Conservation (phyloP, 73 alveolate genomes). For the Vitrella brassicaformis region DNA sequence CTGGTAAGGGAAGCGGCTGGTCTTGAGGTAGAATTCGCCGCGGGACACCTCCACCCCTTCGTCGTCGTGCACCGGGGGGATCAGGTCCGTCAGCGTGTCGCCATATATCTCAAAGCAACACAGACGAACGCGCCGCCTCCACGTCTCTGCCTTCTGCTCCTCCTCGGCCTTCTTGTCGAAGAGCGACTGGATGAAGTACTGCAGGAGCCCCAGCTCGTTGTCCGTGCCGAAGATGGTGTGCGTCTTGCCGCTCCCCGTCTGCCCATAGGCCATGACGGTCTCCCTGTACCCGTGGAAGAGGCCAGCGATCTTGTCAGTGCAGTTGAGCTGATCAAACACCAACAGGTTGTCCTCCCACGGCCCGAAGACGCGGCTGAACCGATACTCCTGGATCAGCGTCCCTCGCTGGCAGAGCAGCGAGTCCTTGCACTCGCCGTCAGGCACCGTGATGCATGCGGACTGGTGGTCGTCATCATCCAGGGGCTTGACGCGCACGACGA, state of each 20-base stretch:
- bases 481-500: no score
- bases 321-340: not conserved
- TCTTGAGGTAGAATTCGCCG: not conserved
- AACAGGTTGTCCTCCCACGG: not conserved
- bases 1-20: not conserved
- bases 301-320: not conserved
- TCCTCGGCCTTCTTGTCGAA: not conserved
- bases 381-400: not conserved
- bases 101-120: not conserved
- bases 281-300: not conserved
- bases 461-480: no score
- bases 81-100: not conserved
- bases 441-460: no score
- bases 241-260: not conserved
- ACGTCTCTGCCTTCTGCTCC: not conserved
- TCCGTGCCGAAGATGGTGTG: not conserved
- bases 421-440: not conserved
- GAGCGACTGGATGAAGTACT: not conserved
- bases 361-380: not conserved
- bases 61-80: not conserved
- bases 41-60: no score
- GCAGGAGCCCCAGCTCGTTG: not conserved
- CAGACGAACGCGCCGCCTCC: not conserved
- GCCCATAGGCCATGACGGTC: not conserved
- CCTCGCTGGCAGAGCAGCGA: not conserved